Evolutionary conservation across 2,329 filamentous ascomycete genomes (phyloP).

Genomic region (Periconia sp.): DNA sequence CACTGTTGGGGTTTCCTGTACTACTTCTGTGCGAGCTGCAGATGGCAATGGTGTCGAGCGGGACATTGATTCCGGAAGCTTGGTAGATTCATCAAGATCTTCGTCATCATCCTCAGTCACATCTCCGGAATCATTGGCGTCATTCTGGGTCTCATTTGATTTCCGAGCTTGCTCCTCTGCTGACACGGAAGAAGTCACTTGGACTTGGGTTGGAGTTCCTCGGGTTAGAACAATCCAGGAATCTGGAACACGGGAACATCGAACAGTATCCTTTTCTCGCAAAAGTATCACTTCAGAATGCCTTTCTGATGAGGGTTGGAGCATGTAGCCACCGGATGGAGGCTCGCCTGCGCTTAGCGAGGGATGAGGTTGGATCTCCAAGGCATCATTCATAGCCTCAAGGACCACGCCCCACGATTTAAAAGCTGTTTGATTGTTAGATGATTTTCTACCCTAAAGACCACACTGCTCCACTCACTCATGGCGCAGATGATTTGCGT

Average conservation of each 20-base stretch:
- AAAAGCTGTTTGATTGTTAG: slow-evolving; percentile 11
- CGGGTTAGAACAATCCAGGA: slow-evolving; percentile 18
- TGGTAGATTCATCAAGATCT: slow-evolving; percentile 19
- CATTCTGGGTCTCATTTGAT: slow-evolving; percentile 1
- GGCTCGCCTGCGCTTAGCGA: slow-evolving; percentile 2
- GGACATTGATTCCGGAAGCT: slow-evolving; percentile 12
- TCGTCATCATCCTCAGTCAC: slow-evolving; percentile 30
- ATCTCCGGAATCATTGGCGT: slow-evolving; percentile 13
- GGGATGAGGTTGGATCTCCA: slow-evolving; percentile 20
- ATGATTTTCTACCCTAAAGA: too few relatives aligned
- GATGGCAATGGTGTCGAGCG: slow-evolving; percentile 27
- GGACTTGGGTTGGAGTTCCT: slow-evolving; percentile 21
- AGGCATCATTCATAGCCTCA: slow-evolving; percentile 18
- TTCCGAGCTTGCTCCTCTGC: slow-evolving; percentile 12
- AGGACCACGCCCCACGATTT: slow-evolving; percentile 26
- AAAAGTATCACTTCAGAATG: slow-evolving; percentile 30
- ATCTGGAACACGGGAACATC: slow-evolving; percentile 6
- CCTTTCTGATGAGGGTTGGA: slow-evolving; percentile 17
- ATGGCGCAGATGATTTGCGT: background rate
- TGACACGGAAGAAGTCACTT: slow-evolving; percentile 35
- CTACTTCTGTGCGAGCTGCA: slow-evolving; percentile 25
- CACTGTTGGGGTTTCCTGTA: slow-evolving; percentile 36
- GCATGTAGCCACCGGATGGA: slow-evolving; percentile 16
- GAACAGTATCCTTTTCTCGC: slow-evolving; percentile 28
- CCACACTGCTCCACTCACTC: background rate